Conservation (phyloP, 2,329 filamentous ascomycete species). For the Arthrobotrys iridis region DNA sequence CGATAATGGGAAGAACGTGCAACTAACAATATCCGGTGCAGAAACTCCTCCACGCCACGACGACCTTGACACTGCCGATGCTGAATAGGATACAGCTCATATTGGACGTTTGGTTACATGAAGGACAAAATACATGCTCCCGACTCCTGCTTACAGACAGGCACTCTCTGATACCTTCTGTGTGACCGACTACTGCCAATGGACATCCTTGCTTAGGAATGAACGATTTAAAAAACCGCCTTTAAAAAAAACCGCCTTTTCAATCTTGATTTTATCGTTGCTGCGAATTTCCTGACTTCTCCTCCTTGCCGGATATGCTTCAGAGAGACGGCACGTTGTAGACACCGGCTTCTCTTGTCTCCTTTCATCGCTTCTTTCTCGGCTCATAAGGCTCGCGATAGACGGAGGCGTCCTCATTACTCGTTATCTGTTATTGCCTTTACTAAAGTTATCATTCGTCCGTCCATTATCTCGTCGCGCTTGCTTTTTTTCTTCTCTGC, state of each 20-base stretch:
- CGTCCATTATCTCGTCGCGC: not conserved
- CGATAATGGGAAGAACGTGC: slow-evolving; percentile 55
- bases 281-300: not conserved
- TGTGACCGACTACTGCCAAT: slow-evolving; percentile 1
- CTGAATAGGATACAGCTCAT: slow-evolving; percentile 55
- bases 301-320: not conserved
- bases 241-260: not conserved
- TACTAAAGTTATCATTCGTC: not conserved
- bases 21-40: slow-evolving; percentile 59
- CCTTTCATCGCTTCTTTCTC: slow-evolving; percentile 26
- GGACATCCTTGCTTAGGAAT: not conserved
- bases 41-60: slow-evolving; percentile 70
- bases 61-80: slow-evolving; percentile 92
- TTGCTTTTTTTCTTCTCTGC: not conserved
- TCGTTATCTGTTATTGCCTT: not conserved
- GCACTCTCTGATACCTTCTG: not conserved
- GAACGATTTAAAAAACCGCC: not conserved
- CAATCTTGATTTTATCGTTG: not conserved
- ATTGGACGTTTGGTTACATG: not conserved
- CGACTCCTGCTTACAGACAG: not conserved
- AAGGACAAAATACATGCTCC: not conserved
- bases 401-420: slow-evolving; percentile 10
- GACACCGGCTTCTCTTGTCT: slow-evolving; percentile 24
- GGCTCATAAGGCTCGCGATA: slow-evolving; percentile 4
- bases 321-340: slow-evolving; percentile 10